phyloP scores from a whole-genome alignment of 2,329 filamentous ascomycete genomes.

The Cytospora piceae region DNA sequence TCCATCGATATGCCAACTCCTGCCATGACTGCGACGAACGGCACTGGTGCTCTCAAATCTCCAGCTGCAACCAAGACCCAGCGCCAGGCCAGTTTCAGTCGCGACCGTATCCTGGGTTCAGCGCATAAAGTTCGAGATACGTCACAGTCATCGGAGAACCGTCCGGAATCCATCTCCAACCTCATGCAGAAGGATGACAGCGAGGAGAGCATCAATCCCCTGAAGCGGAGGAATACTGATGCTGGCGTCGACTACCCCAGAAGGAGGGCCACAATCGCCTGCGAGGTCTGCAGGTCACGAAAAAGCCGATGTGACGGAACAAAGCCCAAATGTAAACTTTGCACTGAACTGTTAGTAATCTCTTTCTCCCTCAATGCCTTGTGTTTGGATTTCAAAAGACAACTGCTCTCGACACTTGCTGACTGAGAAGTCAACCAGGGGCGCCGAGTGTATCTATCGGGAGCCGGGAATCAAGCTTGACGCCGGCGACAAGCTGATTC shows the following conservation, averaged over 20 bases:
- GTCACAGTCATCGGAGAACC: conserved; percentile 58
- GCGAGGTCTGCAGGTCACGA: conserved; percentile 78
- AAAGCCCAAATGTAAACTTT: conserved; percentile 83
- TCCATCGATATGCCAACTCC: conserved; percentile 53
- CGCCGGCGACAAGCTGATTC: conserved; percentile 82
- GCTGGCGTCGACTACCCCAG: conserved; percentile 66
- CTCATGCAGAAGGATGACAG: conserved; percentile 50
- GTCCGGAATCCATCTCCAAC: conserved; percentile 47
- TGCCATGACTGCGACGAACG: conserved; percentile 45
- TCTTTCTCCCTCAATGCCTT: background rate
- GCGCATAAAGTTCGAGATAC: conserved; percentile 59
- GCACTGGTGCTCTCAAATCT: conserved; percentile 49
- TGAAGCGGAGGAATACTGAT: conserved; percentile 66
- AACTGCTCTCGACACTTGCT: background rate
- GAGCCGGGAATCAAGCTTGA: conserved; percentile 87
- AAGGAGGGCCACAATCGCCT: conserved; percentile 68
- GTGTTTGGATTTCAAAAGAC: background rate
- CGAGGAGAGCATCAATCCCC: conserved; percentile 60
- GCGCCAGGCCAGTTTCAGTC: conserved; percentile 55
- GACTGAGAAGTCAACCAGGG: conserved; percentile 37
- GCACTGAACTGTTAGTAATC: conserved; percentile 53
- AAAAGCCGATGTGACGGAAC: conserved; percentile 81
- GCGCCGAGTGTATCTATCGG: conserved; percentile 81
- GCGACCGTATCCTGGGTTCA: conserved; percentile 57
- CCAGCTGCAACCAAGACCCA: conserved; percentile 53